Evolutionary conservation across 768 basidiomycete genomes (phyloP).

Genomic region (Lactarius quietus): DNA sequence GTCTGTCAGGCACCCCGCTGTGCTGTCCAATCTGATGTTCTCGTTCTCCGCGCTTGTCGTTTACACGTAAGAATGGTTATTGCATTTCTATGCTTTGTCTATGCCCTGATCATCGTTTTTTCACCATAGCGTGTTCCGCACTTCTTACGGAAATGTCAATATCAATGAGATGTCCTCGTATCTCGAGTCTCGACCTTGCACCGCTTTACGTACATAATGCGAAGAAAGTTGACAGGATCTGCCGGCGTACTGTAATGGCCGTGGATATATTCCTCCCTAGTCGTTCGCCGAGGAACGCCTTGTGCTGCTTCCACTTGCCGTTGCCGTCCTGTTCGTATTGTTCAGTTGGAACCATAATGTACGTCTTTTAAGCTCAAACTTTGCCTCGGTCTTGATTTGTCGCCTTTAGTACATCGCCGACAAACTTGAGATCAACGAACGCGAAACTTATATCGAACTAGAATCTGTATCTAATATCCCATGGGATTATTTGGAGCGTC

Average conservation of each 20-base stretch:
- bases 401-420: constrained; percentile 65
- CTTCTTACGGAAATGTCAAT: constrained; percentile 57
- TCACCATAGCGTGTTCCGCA: constrained; percentile 69
- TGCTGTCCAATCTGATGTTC: constrained; percentile 77
- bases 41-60: constrained; percentile 80
- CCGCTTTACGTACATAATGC: constrained; percentile 79
- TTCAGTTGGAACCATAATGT: constrained; percentile 91
- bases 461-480: constrained; percentile 37
- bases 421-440: constrained; percentile 79
- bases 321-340: constrained; percentile 66
- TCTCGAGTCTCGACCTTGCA: constrained; percentile 74
- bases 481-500: constrained; percentile 28
- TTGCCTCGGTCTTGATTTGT: background rate
- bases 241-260: constrained; percentile 57
- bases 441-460: constrained; percentile 59
- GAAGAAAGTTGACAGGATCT: constrained; percentile 52
- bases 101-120: background rate
- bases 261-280: constrained; percentile 65
- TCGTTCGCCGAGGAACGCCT: constrained; percentile 77
- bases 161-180: constrained; percentile 88
- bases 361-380: constrained; percentile 29
- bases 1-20: constrained; percentile 75
- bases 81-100: background rate
- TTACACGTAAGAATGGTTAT: constrained; percentile 49
- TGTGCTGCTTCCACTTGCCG: constrained; percentile 70